Base-by-base conservation (phyloP, 805 yeast genomes). In the Grigorovia yakushimaensis region DNA sequence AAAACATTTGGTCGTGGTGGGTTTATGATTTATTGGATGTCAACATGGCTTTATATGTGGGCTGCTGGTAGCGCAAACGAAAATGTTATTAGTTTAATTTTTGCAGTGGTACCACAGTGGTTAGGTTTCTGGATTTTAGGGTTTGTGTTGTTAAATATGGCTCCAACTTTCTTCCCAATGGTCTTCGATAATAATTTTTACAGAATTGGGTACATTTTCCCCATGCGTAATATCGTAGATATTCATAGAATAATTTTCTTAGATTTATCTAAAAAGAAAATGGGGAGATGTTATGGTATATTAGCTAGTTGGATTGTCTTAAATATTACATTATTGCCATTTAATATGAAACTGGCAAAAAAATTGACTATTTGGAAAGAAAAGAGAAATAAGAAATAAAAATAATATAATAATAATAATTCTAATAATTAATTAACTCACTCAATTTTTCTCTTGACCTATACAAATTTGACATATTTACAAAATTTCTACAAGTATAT, bases 31-130 rank as follows among this genome's bases (percentile, higher is more conserved):
- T 76, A 75, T 53, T 86, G 94, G 94, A 72, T 81, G 76, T 53
- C 79, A 20, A 72, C 79, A 5, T 85, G 68, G 60, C 54, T 85
- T 43, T 76, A 85, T 5, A 80, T 85, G 86, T 66, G 79, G 51
- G 85, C 89, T 0, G 82, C 83, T 30, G 94, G 93, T 50, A 77
- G 83, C 43, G 80, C 82, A 21, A 82, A 81, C 58, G 93, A 86
- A 62, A 77, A 81, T 51, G 66, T 75, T 52, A 78, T 81, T 0
- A 59, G 78, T 61, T 30, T 83, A 6, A 57, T 75, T 5, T 65
- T 81, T 43, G 64, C 80, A 7, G 48, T 69, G 17, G 70, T 70
- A 45, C 91, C 93, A 1, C 84, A 87, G 21, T 54, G 72, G 43
- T 54, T 82, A 43, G 88, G 89, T 0, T 76, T 82, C 54, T 83